Percentiles rank a stretch among this genome's conserved stretches.
phyloP scores from a whole-genome alignment of 345 rosid genomes.

The Aurinia saxatilis region DNA sequence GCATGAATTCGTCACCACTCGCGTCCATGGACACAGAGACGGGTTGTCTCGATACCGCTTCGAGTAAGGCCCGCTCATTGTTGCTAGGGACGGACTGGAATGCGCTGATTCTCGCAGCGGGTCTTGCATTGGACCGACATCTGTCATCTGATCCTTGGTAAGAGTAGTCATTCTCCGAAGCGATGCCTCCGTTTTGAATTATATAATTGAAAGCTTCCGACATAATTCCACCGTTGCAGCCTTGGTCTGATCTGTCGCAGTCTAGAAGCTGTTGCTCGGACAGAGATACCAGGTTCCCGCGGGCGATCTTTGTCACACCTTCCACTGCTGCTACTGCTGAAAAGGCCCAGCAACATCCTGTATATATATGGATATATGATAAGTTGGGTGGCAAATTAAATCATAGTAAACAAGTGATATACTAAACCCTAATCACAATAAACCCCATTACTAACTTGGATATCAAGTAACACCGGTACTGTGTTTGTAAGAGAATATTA shows the following conservation, averaged over 20 bases:
- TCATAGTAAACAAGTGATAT: too few relatives aligned
- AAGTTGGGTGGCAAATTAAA: too few relatives aligned
- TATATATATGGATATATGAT: too few relatives aligned
- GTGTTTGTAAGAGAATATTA: too few relatives aligned
- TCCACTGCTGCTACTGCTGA: not conserved
- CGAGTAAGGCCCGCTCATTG: conserved; percentile 30
- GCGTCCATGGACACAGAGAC: conserved; percentile 39
- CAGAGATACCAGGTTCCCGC: not conserved
- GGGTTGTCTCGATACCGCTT: conserved; percentile 7
- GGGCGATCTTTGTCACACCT: not conserved
- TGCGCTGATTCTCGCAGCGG: conserved; percentile 32
- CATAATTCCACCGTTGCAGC: conserved; percentile 42
- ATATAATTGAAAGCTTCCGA: conserved; percentile 32
- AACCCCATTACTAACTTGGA: too few relatives aligned
- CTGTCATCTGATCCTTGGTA: conserved; percentile 24
- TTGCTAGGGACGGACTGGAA: conserved; percentile 32
- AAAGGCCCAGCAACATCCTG: too few relatives aligned
- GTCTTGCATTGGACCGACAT: not conserved
- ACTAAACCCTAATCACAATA: too few relatives aligned
- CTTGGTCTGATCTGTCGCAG: not conserved
- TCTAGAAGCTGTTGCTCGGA: not conserved
- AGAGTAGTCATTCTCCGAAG: conserved; percentile 36
- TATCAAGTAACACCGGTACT: too few relatives aligned
- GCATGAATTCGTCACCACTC: conserved; percentile 6
- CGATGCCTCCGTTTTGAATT: conserved; percentile 28